Evolutionary conservation across 2,329 filamentous ascomycete species (phyloP).

Genomic region (Immersiporthe knoxdaviesiana): DNA sequence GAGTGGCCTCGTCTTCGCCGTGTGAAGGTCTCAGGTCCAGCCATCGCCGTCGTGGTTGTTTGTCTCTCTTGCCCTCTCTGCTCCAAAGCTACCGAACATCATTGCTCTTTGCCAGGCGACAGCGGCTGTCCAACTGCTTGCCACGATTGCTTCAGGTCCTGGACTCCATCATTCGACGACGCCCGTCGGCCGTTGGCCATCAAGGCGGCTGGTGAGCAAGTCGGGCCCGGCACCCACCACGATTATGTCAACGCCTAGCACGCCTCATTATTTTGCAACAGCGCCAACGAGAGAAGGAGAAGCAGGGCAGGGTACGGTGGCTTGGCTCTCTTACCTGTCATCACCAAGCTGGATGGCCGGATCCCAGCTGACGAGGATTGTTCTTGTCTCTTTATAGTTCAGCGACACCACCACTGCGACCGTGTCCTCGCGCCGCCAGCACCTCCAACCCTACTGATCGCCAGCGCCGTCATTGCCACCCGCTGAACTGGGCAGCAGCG

Average conservation of each 20-base stretch:
- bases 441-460: too few species aligned
- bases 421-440: not conserved
- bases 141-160: not conserved
- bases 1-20: not conserved
- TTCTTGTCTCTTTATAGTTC: not conserved
- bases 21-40: not conserved
- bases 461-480: not conserved
- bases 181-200: not conserved
- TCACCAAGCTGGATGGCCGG: not conserved
- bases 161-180: not conserved
- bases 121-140: not conserved
- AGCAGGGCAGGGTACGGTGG: not conserved
- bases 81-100: not conserved
- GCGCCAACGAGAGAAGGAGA: not conserved
- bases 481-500: not conserved
- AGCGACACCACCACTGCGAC: not conserved
- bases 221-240: not conserved
- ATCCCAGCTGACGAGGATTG: conserved; percentile 1
- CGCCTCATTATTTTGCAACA: conserved; percentile 7
- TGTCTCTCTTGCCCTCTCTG: not conserved
- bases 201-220: conserved; percentile 3
- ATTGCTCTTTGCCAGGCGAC: not conserved
- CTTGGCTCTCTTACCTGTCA: not conserved
- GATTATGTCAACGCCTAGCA: conserved; percentile 11
- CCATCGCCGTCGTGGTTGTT: not conserved